Evolutionary conservation across 1,284 basidiomycete genomes (phyloP).

Genomic region (Cryptococcus deneoformans): DNA sequence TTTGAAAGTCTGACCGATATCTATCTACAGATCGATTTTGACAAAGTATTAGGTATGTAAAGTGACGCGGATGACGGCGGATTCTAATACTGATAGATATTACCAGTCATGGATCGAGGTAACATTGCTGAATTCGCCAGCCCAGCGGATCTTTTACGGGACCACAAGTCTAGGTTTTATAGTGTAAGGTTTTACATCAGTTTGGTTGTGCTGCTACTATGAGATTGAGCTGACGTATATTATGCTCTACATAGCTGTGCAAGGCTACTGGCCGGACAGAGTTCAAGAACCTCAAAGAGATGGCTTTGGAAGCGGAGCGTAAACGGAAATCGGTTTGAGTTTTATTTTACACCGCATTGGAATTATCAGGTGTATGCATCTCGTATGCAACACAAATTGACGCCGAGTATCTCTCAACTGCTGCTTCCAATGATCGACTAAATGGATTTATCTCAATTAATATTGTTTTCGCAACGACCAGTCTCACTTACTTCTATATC

Average conservation of each 20-base stretch:
- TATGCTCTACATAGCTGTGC: constrained; percentile 55
- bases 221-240: constrained; percentile 1
- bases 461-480: neutral
- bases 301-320: constrained; percentile 43
- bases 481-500: constrained; percentile 51
- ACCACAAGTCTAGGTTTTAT: constrained; percentile 68
- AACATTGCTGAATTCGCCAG: constrained; percentile 78
- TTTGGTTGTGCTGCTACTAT: neutral
- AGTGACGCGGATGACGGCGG: neutral
- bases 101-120: constrained; percentile 51
- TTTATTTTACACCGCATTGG: neutral
- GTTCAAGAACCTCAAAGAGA: constrained; percentile 60
- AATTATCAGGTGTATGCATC: neutral
- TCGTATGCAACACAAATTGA: neutral
- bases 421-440: constrained; percentile 12
- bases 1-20: neutral
- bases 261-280: constrained; percentile 77
- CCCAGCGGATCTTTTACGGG: constrained; percentile 64
- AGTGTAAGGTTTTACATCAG: constrained; percentile 28
- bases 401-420: neutral
- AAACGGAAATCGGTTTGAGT: constrained; percentile 3
- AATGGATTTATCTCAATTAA: neutral
- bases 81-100: constrained; percentile 1
- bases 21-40: constrained; percentile 64
- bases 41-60: constrained; percentile 58